phyloP scores from a whole-genome alignment of 768 basidiomycete genomes.

The Rhodosporidiobolus sp. region DNA sequence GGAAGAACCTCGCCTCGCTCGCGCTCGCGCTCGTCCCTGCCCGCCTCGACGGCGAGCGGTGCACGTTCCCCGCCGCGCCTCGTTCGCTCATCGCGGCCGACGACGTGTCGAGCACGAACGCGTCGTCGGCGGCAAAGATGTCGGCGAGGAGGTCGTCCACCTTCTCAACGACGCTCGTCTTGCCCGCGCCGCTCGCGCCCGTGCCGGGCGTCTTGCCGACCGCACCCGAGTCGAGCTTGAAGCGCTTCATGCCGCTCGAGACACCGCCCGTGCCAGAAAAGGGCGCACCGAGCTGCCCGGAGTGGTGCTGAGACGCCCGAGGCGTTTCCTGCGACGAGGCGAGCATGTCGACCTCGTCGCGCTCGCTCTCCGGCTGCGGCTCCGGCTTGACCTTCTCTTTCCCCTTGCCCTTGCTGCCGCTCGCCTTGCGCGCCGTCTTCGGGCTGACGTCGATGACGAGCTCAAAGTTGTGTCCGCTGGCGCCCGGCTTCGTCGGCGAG shows the following conservation, averaged over 20 bases:
- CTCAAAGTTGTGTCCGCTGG: background rate
- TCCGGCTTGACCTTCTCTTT: background rate
- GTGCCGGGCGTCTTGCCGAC: background rate
- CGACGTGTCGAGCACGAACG: slow-evolving; percentile 50
- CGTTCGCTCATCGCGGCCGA: slow-evolving; percentile 50
- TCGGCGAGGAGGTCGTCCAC: slow-evolving; percentile 74
- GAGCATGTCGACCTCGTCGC: background rate
- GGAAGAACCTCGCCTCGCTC: slow-evolving; percentile 60
- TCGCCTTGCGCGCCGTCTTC: background rate
- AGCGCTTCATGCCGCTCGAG: slow-evolving; percentile 27
- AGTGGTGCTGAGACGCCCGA: background rate
- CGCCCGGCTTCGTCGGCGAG: background rate
- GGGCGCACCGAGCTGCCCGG: slow-evolving; percentile 1
- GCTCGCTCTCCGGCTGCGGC: background rate
- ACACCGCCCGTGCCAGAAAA: background rate
- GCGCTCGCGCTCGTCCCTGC: slow-evolving; percentile 25
- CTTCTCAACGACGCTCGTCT: slow-evolving; percentile 2
- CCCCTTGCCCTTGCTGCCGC: background rate
- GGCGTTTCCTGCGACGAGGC: background rate
- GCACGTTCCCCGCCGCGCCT: slow-evolving; percentile 59
- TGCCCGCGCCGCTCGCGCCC: slow-evolving; percentile 1
- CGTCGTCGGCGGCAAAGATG: slow-evolving; percentile 76
- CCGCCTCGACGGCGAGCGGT: slow-evolving; percentile 48
- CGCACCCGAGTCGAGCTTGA: slow-evolving; percentile 16
- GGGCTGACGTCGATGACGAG: background rate